Base-by-base conservation (phyloP, 1,284 basidiomycete species). In the Leccinum pachyderme region DNA sequence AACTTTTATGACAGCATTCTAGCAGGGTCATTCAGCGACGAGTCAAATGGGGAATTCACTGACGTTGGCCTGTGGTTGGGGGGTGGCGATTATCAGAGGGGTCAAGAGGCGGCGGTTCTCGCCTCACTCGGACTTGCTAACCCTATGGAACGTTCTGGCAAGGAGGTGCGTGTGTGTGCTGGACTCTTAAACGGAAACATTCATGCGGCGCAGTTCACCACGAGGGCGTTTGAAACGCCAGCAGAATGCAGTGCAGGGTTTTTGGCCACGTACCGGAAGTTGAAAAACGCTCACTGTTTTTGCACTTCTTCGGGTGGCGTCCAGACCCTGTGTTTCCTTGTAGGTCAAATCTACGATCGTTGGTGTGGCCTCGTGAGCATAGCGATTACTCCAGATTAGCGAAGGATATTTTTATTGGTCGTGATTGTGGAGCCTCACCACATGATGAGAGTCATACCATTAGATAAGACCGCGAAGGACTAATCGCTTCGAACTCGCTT, bases 51-150 rank as follows among this genome's bases (percentile, higher is more conserved):
- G 58, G 82, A 84, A 51, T 80, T 73, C 47, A 76, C 76, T 3
- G 81, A 84, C 56, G 63, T 82, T 25, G 79, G 74, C 2, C 49
- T 83, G 32, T 82, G 77, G 77, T 71, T 84, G 4, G 79, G 81
- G 6, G 54, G 59, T 8, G 77, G 76, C 5, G 57, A 69, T 8
- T 77, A 66, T 60, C 64, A 67, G 37, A 54, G 22, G 25, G 49
- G 56, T 32, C 47, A 47, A 25, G 61, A 60, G 27, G 47, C 39
- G 5, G 50, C 39, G 37, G 47, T 59, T 41, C 46, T 59, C 18
- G 18, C 49, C 37, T 41, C 59, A 24, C 51, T 59, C 11, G 55
- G 53, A 18, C 41, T 64, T n/a, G 54, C 35, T 15, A 49, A 61
- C 59, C 56, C 49, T 47, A 41, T 33, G 9, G 48, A 28, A 31